Percentiles rank a stretch among this genome's conserved stretches.
These are phyloP conservation scores for Sapria himalayana DNA, from an alignment of 345 rosid genomes.

Conservation along the genomic window DNA sequence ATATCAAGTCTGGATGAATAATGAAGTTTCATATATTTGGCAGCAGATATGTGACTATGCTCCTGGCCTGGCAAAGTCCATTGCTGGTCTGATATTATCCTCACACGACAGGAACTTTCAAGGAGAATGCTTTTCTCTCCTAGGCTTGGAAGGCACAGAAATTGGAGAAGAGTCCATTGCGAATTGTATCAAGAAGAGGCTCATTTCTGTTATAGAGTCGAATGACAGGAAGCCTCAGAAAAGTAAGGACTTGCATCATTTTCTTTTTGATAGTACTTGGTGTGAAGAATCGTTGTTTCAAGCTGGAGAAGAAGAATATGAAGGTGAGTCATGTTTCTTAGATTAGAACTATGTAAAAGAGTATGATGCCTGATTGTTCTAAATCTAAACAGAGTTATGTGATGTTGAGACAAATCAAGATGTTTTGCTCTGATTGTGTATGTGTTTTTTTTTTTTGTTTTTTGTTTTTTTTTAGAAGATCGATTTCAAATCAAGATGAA, in stretches of 20 bases:
- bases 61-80: slow-evolving; percentile 74
- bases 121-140: slow-evolving; percentile 58
- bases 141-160: slow-evolving; percentile 32
- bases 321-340: no score
- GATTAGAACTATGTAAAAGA: no score
- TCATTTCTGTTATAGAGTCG: slow-evolving; percentile 37
- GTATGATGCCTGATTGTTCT: no score
- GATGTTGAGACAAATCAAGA: no score
- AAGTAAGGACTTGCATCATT: slow-evolving; percentile 33
- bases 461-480: no score
- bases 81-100: slow-evolving; percentile 52
- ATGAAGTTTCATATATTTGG: slow-evolving; percentile 2
- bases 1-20: no score
- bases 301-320: slow-evolving; percentile 24
- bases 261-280: slow-evolving; percentile 31
- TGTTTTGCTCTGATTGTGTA: no score
- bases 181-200: slow-evolving; percentile 43
- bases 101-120: slow-evolving; percentile 46
- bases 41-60: slow-evolving; percentile 54
- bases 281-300: slow-evolving; percentile 17
- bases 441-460: no score
- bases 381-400: no score
- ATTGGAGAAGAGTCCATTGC: slow-evolving; percentile 19
- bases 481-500: no score
- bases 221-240: slow-evolving; percentile 40